Base-by-base conservation (phyloP, 2,329 filamentous ascomycete genomes). In the Verticillium longisporum region DNA sequence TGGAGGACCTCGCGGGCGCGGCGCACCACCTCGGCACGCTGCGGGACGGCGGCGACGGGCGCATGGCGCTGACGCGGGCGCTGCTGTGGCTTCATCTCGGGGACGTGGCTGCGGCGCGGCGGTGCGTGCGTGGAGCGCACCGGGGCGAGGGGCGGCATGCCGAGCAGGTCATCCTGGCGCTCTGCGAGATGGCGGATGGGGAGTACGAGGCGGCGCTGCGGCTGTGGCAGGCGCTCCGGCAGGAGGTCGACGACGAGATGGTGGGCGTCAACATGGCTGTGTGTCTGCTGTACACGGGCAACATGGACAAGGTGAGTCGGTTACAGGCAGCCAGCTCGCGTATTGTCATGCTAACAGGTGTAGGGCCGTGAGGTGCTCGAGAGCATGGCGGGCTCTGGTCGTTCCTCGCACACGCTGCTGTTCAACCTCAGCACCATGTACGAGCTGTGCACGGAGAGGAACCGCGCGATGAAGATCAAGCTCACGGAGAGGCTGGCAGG, bases 371-470 rank as follows among this genome's bases (percentile, higher is more conserved):
- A 79, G 13, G 74, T 90, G 1, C 77, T 97, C 3, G 88, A 94
- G 68, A 74, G 77, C 0, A 75, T 96, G 11, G 79, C 92, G 0
- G 80, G 85, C 3, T 72, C 78, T 0, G 84, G 87, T 1, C 78
- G 85, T 50, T 84, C 86, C 0, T 97, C 94, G 61, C 88, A 90
- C 64, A 90, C 90, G 0, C 76, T 97, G 2, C 84, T 96, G 0
- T 96, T 97, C 75, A 98, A 98, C 71, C 75, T 99, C 13, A 87
- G 88, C 11, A 98, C 94, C 0, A 85, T 97, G 68, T 98, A 96
- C 71, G 95, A 98, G 74, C 81, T 98, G 7, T 95, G 90, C 71
- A 93, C 90, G 0, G 93, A 98, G 68, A 83, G 84, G 64, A 85
- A 91, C 53, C 80, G 84, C 57, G 82, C 82, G 13, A 74, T 89